Conservation (phyloP, 176 grass and related monocot species). For the Oryza officinalis region DNA sequence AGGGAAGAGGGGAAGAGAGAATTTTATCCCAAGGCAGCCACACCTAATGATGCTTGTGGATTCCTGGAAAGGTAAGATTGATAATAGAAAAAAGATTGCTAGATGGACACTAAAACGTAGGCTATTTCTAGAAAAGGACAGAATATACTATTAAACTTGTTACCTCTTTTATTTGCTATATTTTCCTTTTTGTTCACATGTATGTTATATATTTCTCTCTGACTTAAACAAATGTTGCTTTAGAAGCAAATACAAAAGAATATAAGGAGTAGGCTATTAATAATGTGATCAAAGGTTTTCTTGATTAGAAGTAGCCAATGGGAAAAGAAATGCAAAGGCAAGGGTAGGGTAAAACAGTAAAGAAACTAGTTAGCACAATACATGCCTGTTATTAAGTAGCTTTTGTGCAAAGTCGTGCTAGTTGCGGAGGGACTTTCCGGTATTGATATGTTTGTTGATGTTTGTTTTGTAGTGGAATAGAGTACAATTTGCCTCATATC, state of each 20-base stretch:
- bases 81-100: too few relatives aligned
- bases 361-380: conserved; percentile 24
- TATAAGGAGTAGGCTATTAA: conserved; percentile 9
- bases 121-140: conserved; percentile 38
- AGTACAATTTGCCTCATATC: conserved; percentile 81
- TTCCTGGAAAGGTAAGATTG: conserved; percentile 61
- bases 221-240: conserved; percentile 18
- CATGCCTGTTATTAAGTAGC: conserved; percentile 21
- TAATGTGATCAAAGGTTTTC: conserved; percentile 15
- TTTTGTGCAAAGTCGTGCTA: conserved; percentile 16
- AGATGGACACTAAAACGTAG: conserved; percentile 11
- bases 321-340: neutral
- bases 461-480: conserved; percentile 51
- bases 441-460: conserved; percentile 38
- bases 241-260: conserved; percentile 40
- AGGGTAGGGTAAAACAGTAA: conserved; percentile 11
- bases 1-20: conserved; percentile 48
- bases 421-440: neutral
- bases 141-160: conserved; percentile 19
- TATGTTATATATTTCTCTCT: conserved; percentile 28
- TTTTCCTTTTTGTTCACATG: conserved; percentile 22
- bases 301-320: conserved; percentile 25
- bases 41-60: conserved; percentile 49
- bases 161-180: neutral
- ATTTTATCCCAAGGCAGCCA: conserved; percentile 35